Evolutionary conservation across 2,329 filamentous ascomycete genomes (phyloP), one percentile per base, ranked within the genome.

Genomic region (Lachnellula suecica): DNA sequence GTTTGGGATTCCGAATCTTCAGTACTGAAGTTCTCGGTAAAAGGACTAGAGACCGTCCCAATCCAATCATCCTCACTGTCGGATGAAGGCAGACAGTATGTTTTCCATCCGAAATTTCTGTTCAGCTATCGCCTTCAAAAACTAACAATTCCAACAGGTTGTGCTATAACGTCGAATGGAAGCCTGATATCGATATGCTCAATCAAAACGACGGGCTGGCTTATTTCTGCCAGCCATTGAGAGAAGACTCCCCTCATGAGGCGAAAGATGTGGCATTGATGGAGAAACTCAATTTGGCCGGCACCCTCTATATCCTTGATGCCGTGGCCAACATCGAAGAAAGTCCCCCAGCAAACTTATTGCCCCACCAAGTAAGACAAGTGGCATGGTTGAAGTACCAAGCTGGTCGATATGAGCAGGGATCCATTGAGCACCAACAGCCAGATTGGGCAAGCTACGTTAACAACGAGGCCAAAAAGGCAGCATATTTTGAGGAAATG

Each of bases 41-140:
- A 62, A 34, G 65, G 63, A 2, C 60, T 69, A 25, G 59, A 63
- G 45, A 59, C 63, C 9, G 66, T 62, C 4, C 65, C 67, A 9
- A 49, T 70, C 15, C 64, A 66, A 20, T 60, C 59, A 11, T 20
- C 45, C 2, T 56, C 53, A 6, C 34, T 58, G 29, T 47, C 19
- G 13, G 17, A 34, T 34, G 41, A 34, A 20, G 41, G 48, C 13
- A 35, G 44, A 48, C 29, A 48, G 19, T 38, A 29, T 3, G 37
- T 37, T 44, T n/a, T 37, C 22, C 31, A 23, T 29, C 24, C 38
- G n/a, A n/a, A n/a, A n/a, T n/a, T n/a, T n/a, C n/a, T n/a, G n/a
- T n/a, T n/a, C n/a, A n/a, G n/a, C n/a, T n/a, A n/a, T n/a, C n/a
- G n/a, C n/a, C n/a, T n/a, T n/a, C n/a, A n/a, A n/a, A n/a, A n/a